Percentiles rank a stretch among this genome's conserved stretches.
Evolutionary conservation across 2,329 filamentous ascomycete genomes (phyloP).

Genomic region (Akanthomyces muscarius): DNA sequence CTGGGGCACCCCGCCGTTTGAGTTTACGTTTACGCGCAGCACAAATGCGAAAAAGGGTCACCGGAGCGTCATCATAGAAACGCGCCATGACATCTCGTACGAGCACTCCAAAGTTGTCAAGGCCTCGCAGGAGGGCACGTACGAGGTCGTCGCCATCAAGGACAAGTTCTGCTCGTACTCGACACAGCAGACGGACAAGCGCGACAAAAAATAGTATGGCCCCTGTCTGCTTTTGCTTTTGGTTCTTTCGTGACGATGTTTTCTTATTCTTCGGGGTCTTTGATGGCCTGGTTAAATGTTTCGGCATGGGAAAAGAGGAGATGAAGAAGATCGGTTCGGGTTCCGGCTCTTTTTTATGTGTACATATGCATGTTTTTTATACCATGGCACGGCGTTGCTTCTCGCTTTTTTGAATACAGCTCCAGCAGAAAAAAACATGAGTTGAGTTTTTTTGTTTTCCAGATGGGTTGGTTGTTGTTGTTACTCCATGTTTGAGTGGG

Average conservation of each 20-base stretch:
- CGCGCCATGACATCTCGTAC: constrained; percentile 78
- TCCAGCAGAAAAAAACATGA: constrained; percentile 6
- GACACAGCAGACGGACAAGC: constrained; percentile 57
- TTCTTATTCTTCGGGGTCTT: background rate
- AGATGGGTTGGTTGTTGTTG: background rate
- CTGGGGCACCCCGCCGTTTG: constrained; percentile 91
- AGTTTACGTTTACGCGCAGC: constrained; percentile 93
- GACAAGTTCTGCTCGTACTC: constrained; percentile 89
- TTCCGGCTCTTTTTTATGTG: background rate
- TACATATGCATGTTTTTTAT: constrained; percentile 22
- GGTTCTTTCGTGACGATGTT: background rate
- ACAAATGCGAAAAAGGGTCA: constrained; percentile 79
- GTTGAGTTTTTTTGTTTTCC: background rate
- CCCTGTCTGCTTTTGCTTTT: background rate
- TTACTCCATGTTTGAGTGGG: constrained; percentile 11
- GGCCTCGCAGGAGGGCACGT: constrained; percentile 90
- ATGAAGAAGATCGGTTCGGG: background rate
- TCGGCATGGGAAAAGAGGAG: background rate
- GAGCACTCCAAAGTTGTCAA: constrained; percentile 77
- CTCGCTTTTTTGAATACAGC: constrained; percentile 16
- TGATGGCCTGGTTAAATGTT: background rate
- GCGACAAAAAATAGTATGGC: constrained; percentile 35
- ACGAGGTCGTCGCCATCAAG: constrained; percentile 95
- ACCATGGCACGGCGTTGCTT: constrained; percentile 35
- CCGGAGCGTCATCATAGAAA: constrained; percentile 79